Evolutionary conservation across 2,329 filamentous ascomycete species (phyloP), one percentile per base, ranked within the genome.

Genomic region (Didymella segeticola): DNA sequence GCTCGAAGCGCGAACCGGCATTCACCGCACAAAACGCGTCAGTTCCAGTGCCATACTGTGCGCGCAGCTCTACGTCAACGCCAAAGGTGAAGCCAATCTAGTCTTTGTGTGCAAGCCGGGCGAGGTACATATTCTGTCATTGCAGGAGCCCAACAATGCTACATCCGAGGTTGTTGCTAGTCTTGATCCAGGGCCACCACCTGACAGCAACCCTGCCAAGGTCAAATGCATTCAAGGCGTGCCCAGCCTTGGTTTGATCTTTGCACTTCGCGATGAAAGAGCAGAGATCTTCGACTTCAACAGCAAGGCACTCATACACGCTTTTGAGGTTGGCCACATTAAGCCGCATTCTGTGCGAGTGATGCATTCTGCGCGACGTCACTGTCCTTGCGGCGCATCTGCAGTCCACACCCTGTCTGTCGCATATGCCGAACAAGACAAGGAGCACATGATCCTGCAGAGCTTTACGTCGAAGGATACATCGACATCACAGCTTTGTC

Each of bases 401-500:
- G 83, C 86, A 0, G 73, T 92, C 1, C 79, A 80, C 23, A 86
- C 82, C 12, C 77, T 91, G n/a, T 86, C 83, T 0, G 73, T 91
- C 19, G 83, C 82, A 11, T 91, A 90, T 66, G 80, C 81, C 3
- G 82, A 83, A 53, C 75, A 78, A 4, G 83, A 85, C 17, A 84
- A 83, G 0, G 81, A 83, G 10, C 82, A 87, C 42, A 85, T 87
- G 51, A 79, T 90, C 17, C 77, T 91, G 57, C 86, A 89, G 47
- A 87, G 82, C 0, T 89, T 87, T 63, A 76, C 80, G 0, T 81
- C 85, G 0, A 73, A 79, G 9, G 82, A 84, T 10, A 46, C 79
- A 74, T 29, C 82, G 80, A 64, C 79, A 77, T 45, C 70, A n/a
- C 68, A 70, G 37, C 84, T 90, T 10, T 86, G 83, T 66, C 82